phyloP scores from a whole-genome alignment of 345 rosid species.

The Heritiera fomes region DNA sequence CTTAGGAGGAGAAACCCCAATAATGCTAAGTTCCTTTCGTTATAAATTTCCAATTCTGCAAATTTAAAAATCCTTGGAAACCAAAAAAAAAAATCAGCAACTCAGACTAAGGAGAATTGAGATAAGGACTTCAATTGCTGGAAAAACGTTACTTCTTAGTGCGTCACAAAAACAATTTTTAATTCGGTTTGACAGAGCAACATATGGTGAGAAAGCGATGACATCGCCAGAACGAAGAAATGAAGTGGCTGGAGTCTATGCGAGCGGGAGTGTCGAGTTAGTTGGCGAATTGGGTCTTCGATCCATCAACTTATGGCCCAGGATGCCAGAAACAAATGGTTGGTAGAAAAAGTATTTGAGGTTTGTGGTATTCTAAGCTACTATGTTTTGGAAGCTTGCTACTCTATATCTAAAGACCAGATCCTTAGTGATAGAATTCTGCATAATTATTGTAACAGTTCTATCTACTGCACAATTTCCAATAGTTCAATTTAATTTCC shows the following conservation, averaged over 20 bases:
- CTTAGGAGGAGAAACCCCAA: background rate
- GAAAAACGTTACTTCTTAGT: background rate
- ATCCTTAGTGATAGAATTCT: background rate
- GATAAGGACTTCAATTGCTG: background rate
- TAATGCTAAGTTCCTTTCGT: background rate
- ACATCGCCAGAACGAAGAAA: constrained; percentile 74
- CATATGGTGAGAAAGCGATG: constrained; percentile 73
- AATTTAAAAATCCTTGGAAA: background rate
- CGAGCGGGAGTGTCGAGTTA: constrained; percentile 62
- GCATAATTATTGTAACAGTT: background rate
- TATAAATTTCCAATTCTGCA: background rate
- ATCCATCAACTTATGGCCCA: constrained; percentile 75
- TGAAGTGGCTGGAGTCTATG: constrained; percentile 71
- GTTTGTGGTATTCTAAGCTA: constrained; percentile 37
- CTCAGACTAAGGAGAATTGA: background rate
- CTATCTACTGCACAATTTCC: background rate
- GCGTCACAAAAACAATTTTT: constrained; percentile 5
- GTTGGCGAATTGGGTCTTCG: constrained; percentile 60
- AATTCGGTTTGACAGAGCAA: constrained; percentile 46
- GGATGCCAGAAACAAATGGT: constrained; percentile 75
- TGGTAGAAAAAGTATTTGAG: constrained; percentile 84
- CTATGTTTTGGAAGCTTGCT: background rate
- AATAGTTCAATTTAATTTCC: background rate
- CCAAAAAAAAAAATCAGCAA: background rate
- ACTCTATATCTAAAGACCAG: background rate